These are phyloP conservation scores for Opeltia flavorubescens DNA, from an alignment of 495 filamentous ascomycete genomes.

Conservation along the genomic window DNA sequence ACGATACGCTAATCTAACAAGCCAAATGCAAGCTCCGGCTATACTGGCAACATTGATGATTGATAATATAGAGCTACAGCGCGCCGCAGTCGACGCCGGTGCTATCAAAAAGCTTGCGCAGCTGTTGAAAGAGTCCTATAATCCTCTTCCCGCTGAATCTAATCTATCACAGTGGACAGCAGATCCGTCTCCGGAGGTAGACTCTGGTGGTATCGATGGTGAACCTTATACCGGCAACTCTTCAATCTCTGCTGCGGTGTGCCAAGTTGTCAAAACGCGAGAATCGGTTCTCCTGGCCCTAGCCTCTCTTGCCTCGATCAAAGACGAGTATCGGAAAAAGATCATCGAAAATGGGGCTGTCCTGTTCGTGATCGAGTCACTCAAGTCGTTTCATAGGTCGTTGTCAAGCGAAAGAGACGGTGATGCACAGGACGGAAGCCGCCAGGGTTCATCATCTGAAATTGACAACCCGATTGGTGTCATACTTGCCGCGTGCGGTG, in stretches of 20 bases:
- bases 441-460: neutral
- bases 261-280: conserved; percentile 63
- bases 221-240: conserved; percentile 36
- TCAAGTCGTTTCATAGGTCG: conserved; percentile 38
- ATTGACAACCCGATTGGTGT: conserved; percentile 44
- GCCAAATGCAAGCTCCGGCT: conserved; percentile 57
- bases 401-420: conserved; percentile 19
- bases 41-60: conserved; percentile 66
- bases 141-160: conserved; percentile 22
- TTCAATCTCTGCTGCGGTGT: conserved; percentile 47
- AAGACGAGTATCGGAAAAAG: conserved; percentile 71
- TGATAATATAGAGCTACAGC: conserved; percentile 63
- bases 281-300: conserved; percentile 68
- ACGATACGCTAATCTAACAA: conserved; percentile 23
- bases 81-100: conserved; percentile 64
- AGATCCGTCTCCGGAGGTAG: conserved; percentile 8
- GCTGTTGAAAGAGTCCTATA: conserved; percentile 60
- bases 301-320: conserved; percentile 61
- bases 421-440: conserved; percentile 19
- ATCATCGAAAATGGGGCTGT: conserved; percentile 71
- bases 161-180: conserved; percentile 10
- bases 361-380: conserved; percentile 68
- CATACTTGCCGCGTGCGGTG: conserved; percentile 73
- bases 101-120: conserved; percentile 59
- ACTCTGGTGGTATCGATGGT: conserved; percentile 1